A percentile compares a stretch with the other conserved stretches of the same genome.
Evolutionary conservation across 768 basidiomycete species (phyloP).

Genomic region (Imleria badia): DNA sequence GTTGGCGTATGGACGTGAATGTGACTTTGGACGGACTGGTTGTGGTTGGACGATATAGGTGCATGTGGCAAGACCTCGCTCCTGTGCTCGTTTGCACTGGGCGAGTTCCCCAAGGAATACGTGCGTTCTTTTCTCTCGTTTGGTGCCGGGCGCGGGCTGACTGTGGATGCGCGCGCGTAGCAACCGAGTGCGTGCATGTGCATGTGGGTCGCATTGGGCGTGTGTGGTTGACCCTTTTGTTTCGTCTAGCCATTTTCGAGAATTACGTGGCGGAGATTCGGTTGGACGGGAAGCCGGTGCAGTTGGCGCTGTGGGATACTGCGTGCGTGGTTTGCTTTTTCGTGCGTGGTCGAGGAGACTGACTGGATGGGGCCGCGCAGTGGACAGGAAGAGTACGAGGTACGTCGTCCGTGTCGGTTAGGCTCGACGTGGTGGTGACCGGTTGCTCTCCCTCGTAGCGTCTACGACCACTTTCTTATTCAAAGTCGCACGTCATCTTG

Average conservation of each 20-base stretch:
- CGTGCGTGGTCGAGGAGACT: too few species aligned
- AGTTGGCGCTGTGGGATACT: slow-evolving; percentile 98
- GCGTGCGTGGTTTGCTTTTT: slow-evolving; percentile 63
- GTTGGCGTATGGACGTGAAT: too few species aligned
- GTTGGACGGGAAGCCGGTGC: slow-evolving; percentile 95
- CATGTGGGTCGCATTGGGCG: too few species aligned
- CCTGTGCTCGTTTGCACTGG: slow-evolving; percentile 87
- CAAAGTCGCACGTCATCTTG: slow-evolving; percentile 97
- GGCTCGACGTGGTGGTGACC: too few species aligned
- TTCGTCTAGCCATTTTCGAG: slow-evolving; percentile 89
- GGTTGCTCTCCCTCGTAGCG: too few species aligned
- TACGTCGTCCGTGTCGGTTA: slow-evolving; percentile 34
- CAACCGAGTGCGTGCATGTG: slow-evolving; percentile 49
- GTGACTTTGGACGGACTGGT: too few species aligned
- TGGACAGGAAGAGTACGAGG: slow-evolving; percentile 99
- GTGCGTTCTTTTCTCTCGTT: slow-evolving; percentile 45
- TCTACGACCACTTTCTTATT: slow-evolving; percentile 94
- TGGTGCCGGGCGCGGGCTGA: neutral
- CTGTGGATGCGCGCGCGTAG: slow-evolving; percentile 24
- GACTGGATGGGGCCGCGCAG: too few species aligned
- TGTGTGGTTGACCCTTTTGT: too few species aligned
- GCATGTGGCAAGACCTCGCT: slow-evolving; percentile 97
- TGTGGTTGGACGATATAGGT: too few species aligned
- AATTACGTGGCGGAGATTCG: slow-evolving; percentile 99
- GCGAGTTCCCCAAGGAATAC: slow-evolving; percentile 96